Evolutionary conservation across 345 rosid genomes (phyloP), one percentile per base, ranked within the genome.

Genomic region (Turritis glabra): DNA sequence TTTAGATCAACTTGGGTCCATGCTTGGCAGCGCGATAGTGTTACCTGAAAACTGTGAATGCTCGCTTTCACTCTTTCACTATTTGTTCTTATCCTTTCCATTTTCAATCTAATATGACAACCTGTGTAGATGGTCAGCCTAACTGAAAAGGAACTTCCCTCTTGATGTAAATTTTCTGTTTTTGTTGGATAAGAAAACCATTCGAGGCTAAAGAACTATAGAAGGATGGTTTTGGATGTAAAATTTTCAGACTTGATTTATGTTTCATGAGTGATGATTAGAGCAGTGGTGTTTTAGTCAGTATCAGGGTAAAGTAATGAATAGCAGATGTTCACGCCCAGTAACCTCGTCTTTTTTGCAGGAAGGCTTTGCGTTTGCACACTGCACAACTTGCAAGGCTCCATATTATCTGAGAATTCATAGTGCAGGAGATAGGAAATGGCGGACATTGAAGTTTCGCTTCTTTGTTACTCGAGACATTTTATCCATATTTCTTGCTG

Each of bases 341-440:
- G 23, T 53, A 56, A 47, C 27, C 61, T 64, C 3, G 9, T 56
- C n/a, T 25, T 65, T 41, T 22, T 37, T 84, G 71, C 88, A 96
- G 98, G 99, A 96, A 90, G 97, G 98, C 46, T 92, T 92, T 83
- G 98, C 99, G 63, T 96, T 96, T 89, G 93, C 98, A 50, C 99
- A 96, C 80, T 96, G 99, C 81, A 96, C 98, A 41, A 96, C 98
- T 81, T 96, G 99, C 85, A 96, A 96, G 87, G 92, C 95, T 56
- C 96, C 97, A 47, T 96, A 96, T 78, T 92, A 96, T 87, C 81
- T 92, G 81, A 87, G 99, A 81, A 98, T 96, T 83, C 98, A 96
- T 80, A 94, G 81, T 73, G 96, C 96, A 33, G 92, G 97, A 73
- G 98, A 96, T 71, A 86, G 98, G 83, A 90, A 88, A 79, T 96